Percentiles rank a stretch among this genome's conserved stretches.
phyloP scores from a whole-genome alignment of 139 green algal genomes.

The Edaphochlamys debaryana region DNA sequence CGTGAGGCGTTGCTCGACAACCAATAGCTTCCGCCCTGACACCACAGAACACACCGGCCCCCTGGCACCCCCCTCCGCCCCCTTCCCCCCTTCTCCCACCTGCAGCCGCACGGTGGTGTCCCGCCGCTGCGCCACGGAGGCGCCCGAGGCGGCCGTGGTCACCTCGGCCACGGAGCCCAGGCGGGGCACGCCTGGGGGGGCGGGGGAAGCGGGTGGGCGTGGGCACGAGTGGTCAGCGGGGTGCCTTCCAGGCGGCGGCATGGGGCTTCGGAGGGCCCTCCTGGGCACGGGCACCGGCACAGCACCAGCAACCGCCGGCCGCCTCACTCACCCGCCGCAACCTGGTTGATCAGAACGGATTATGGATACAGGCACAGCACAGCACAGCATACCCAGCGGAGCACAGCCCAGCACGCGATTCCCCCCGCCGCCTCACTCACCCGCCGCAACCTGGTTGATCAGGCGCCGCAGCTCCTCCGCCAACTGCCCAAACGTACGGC shows the following conservation, averaged over 20 bases:
- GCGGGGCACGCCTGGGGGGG: background rate
- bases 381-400: too few relatives aligned
- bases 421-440: background rate
- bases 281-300: too few relatives aligned
- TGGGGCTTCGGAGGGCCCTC: too few relatives aligned
- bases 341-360: background rate
- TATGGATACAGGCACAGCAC: too few relatives aligned
- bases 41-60: too few relatives aligned
- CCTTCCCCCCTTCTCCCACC: too few relatives aligned
- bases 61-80: too few relatives aligned
- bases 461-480: background rate
- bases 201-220: too few relatives aligned
- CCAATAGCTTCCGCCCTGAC: too few relatives aligned
- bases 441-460: background rate
- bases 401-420: too few relatives aligned
- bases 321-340: background rate
- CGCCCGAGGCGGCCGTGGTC: constrained; percentile 5
- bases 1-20: too few relatives aligned
- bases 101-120: constrained; percentile 7
- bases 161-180: constrained; percentile 7
- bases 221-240: background rate
- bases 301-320: background rate
- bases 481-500: background rate
- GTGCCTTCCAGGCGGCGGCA: too few relatives aligned
- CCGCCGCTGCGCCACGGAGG: background rate